Evolutionary conservation across 2,329 filamentous ascomycete genomes (phyloP), one percentile per base, ranked within the genome.

Genomic region (Penicillium griseofulvum): DNA sequence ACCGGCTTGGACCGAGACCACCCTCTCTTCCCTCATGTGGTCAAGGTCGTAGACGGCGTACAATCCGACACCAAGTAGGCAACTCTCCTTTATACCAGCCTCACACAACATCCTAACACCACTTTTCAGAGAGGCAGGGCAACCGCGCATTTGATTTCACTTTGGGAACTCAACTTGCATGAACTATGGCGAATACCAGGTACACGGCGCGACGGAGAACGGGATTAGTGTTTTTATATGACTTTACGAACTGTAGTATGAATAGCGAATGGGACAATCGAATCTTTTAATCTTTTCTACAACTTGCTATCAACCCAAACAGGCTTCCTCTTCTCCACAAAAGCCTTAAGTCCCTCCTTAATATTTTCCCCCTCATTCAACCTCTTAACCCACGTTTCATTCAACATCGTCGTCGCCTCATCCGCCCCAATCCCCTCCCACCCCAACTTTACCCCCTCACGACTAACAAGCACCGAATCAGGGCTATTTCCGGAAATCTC

Each of bases 11-110:
- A 91, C 66, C 77, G 85, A 56, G 79, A 75, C 24, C 90, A 97
- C 71, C 88, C 90, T 70, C 83, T 97, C 54, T 96, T 87, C 77
- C 77, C 83, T 55, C 82, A 86, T 69, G 83, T 97, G 33, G 82
- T 91, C 44, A 81, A 88, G 67, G 80, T 93, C 55, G 91, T 97
- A 55, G 83, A 88, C 78, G 89, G 87, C 73, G 92, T 97, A 29
- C 91, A 97, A 77, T 68, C 68, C 37, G 76, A 75, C 49, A 66
- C 70, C 56, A 76, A 75, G 66, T 77, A 72, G 53, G 63, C 36
- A 39, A 17, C 39, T 56, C 24, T 22, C 33, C 39, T 22, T 36
- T 39, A 28, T 26, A 16, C 19, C 36, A 31, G 8, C 31, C 39
- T 48, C 28, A 22, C 16, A 29, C 49, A 45, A 29, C 38, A 38